A percentile compares a stretch with the other conserved stretches of the same genome.
Evolutionary conservation across 2,329 filamentous ascomycete species (phyloP).

Genomic region (Colletotrichum nymphaeae): DNA sequence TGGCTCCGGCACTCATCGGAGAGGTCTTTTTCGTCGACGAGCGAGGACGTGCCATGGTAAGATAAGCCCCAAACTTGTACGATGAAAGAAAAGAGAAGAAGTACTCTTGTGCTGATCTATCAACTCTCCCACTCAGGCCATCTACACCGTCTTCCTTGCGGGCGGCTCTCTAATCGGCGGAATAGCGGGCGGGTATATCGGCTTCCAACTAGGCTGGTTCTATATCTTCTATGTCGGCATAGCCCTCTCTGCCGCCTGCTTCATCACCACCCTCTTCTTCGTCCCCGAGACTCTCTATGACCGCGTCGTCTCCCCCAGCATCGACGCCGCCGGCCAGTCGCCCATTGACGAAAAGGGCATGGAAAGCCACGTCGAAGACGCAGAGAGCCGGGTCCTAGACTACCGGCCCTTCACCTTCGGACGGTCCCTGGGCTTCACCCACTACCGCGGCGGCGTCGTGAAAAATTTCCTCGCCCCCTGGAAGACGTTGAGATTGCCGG

Average conservation of each 20-base stretch:
- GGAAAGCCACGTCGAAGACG: conserved; percentile 16
- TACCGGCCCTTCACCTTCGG: conserved; percentile 8
- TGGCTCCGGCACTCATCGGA: conserved; percentile 47
- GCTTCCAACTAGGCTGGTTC: conserved; percentile 44
- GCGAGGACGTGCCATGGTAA: conserved; percentile 47
- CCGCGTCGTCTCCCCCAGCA: conserved; percentile 17
- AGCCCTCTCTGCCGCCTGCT: conserved; percentile 40
- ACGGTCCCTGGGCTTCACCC: conserved; percentile 37
- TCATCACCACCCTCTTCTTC: conserved; percentile 43
- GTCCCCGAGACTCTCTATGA: conserved; percentile 49
- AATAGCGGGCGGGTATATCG: conserved; percentile 50
- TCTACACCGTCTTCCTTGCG: conserved; percentile 47
- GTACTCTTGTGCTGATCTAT: background rate
- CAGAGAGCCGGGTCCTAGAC: background rate
- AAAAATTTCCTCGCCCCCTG: conserved; percentile 43
- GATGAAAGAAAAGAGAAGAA: too few relatives aligned
- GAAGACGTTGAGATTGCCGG: conserved; percentile 44
- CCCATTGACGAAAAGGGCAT: conserved; percentile 20
- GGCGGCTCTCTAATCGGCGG: conserved; percentile 47
- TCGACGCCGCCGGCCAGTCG: background rate
- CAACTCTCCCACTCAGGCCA: conserved; percentile 31
- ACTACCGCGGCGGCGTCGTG: conserved; percentile 36
- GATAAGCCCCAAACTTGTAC: background rate
- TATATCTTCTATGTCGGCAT: conserved; percentile 47
- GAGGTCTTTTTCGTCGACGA: conserved; percentile 51